Percentiles rank a stretch among this genome's conserved stretches.
Evolutionary conservation across 257 asterid genomes (phyloP).

Genomic region (Scutellaria galericulata): DNA sequence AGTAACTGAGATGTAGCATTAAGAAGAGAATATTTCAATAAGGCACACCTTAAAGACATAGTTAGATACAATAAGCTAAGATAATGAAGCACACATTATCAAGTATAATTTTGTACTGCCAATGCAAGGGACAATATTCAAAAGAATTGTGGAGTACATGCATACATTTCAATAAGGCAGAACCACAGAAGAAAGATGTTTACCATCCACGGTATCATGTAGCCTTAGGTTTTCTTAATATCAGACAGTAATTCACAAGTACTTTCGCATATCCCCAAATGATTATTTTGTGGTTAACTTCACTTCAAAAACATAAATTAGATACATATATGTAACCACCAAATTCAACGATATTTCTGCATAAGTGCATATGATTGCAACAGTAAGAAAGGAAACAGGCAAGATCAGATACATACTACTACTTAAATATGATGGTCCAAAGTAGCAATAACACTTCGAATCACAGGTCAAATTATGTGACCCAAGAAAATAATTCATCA

Average conservation of each 20-base stretch:
- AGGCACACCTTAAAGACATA: neutral
- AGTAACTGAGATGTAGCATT: slow-evolving; percentile 14
- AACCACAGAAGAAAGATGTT: too few relatives aligned
- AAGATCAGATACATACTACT: neutral
- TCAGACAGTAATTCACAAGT: neutral
- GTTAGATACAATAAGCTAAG: neutral
- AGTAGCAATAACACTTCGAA: neutral
- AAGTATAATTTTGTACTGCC: slow-evolving; percentile 8
- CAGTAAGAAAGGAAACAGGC: neutral
- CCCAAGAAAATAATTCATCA: neutral
- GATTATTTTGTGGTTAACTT: neutral
- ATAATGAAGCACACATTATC: slow-evolving; percentile 19
- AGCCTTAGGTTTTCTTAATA: too few relatives aligned
- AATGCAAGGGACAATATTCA: slow-evolving; percentile 1
- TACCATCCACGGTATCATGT: too few relatives aligned
- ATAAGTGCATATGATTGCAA: neutral
- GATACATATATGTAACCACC: neutral
- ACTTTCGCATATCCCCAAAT: neutral
- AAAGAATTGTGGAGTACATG: neutral
- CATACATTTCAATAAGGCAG: neutral
- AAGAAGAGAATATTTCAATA: neutral
- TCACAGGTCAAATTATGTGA: neutral
- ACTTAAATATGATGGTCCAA: neutral
- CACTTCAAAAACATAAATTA: neutral
- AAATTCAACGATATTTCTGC: neutral